phyloP scores from a whole-genome alignment of 257 asterid genomes.

The Ilex asprella region DNA sequence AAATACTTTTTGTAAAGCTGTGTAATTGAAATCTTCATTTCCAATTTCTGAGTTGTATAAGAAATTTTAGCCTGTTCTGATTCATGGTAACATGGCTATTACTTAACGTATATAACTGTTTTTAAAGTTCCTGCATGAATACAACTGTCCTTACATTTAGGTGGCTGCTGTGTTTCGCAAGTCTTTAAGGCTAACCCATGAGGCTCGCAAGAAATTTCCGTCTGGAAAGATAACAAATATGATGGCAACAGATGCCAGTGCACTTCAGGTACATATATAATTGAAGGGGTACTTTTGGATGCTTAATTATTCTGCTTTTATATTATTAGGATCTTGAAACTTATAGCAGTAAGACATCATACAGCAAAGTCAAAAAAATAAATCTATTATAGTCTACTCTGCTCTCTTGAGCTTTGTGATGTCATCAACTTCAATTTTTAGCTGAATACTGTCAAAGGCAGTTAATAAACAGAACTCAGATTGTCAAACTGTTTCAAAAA shows the following conservation, averaged over 20 bases:
- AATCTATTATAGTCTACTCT: no score
- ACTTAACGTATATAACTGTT: not conserved
- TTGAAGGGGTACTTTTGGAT: no score
- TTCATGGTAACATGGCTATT: not conserved
- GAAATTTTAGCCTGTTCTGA: not conserved
- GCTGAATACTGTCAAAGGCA: no score
- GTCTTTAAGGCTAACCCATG: constrained; percentile 84
- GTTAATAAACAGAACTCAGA: no score
- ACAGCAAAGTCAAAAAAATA: no score
- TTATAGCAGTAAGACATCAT: not conserved
- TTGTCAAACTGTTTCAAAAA: no score
- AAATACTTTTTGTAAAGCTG: no score
- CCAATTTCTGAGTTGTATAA: no score
- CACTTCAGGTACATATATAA: constrained; percentile 64
- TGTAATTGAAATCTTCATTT: no score
- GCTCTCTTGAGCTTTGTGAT: not conserved
- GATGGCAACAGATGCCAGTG: constrained; percentile 93
- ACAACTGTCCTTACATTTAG: constrained; percentile 24
- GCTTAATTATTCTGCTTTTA: no score
- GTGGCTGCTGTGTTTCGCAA: constrained; percentile 91
- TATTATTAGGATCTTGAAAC: no score
- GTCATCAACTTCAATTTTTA: no score
- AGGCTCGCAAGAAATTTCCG: constrained; percentile 80
- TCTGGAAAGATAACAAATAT: constrained; percentile 88
- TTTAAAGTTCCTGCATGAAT: not conserved